phyloP scores from a whole-genome alignment of 2,329 filamentous ascomycete species.

The Capronia americana region DNA sequence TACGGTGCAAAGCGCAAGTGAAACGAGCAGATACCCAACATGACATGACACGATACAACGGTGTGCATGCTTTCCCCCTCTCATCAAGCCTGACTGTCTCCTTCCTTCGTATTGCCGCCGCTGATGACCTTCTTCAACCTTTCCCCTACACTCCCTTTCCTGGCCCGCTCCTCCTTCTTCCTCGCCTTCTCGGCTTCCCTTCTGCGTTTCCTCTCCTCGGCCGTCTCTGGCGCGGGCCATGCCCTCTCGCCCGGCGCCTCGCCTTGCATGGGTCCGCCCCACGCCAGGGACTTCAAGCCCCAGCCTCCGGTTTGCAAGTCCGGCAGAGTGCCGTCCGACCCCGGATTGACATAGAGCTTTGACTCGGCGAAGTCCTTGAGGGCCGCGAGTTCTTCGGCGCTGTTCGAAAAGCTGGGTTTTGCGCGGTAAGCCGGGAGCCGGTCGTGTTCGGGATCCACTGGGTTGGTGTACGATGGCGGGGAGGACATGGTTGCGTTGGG shows the following conservation, averaged over 20 bases:
- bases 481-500: constrained; percentile 8
- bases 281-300: constrained; percentile 22
- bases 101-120: constrained; percentile 14
- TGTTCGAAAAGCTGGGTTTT: constrained; percentile 26
- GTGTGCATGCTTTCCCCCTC: too few species aligned
- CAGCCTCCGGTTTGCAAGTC: constrained; percentile 13
- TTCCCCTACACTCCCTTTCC: constrained; percentile 18
- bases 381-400: constrained; percentile 28
- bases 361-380: constrained; percentile 27
- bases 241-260: constrained; percentile 3
- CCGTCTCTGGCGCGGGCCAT: constrained; percentile 20
- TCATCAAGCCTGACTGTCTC: constrained; percentile 2
- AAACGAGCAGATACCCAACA: too few species aligned
- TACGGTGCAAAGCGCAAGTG: too few species aligned
- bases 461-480: constrained; percentile 22
- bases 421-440: constrained; percentile 26
- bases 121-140: constrained; percentile 25
- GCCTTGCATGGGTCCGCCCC: constrained; percentile 17
- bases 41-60: too few species aligned
- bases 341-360: constrained; percentile 25
- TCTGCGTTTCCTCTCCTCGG: constrained; percentile 19
- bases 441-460: constrained; percentile 10
- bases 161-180: constrained; percentile 19
- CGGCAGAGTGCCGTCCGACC: constrained; percentile 22
- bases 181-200: constrained; percentile 22